A percentile compares a stretch with the other conserved stretches of the same genome.
Evolutionary conservation across 192 early-diverging fungal genomes (phyloP).

Genomic region (Funneliformis mosseae): DNA sequence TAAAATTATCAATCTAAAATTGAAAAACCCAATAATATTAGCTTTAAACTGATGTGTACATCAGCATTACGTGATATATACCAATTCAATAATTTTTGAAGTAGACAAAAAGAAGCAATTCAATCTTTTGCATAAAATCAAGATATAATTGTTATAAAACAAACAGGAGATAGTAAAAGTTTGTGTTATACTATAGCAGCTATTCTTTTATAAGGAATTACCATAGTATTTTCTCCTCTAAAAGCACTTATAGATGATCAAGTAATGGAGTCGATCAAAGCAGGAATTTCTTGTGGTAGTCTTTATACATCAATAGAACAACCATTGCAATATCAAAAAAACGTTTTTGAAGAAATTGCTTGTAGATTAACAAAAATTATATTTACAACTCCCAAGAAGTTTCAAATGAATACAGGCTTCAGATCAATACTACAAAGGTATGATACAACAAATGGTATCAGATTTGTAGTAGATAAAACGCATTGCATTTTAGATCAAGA

Average conservation of each 20-base stretch:
- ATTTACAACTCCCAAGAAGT: conserved; percentile 87
- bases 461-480: no score
- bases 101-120: background rate
- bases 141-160: background rate
- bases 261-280: conserved; percentile 36
- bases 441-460: no score
- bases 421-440: conserved; percentile 53
- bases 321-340: conserved; percentile 57
- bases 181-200: no score
- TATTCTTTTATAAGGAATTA: no score
- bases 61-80: background rate
- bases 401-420: conserved; percentile 52
- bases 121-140: no score
- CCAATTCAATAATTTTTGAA: background rate
- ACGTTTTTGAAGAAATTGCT: conserved; percentile 4
- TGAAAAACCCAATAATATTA: background rate
- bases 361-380: conserved; percentile 57
- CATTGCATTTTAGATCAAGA: no score
- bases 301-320: conserved; percentile 57
- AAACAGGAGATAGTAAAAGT: background rate
- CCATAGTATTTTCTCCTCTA: no score
- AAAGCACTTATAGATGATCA: no score
- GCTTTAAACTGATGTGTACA: background rate
- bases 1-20: conserved; percentile 2
- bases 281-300: conserved; percentile 49